Evolutionary conservation across 108 stramenopile species (phyloP), one percentile per base, ranked within the genome.

Genomic region (Discostella pseudostelligera): DNA sequence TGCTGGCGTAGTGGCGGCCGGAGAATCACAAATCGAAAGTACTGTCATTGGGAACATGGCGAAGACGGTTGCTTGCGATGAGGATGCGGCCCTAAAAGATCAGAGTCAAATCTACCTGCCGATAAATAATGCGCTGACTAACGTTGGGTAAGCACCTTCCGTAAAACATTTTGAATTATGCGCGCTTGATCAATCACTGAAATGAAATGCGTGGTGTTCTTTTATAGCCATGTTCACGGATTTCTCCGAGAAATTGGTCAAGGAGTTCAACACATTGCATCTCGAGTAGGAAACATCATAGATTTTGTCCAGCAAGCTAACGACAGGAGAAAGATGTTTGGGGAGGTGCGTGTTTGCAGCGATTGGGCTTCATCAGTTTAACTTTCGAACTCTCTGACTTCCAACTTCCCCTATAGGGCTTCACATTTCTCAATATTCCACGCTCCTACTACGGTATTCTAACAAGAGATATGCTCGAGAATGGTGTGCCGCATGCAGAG

Each of bases 1-100:
- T 79, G 94, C 94, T 1, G 94, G 90, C 2, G 94, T 92, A 10
- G 90, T 95, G 0, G 94, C 94, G 3, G 94, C 94, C 8, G 94
- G 94, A 37, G 90, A 91, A 57, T 90, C 94, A 2, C 90, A 92
- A 59, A 95, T 95, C 69, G 94, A 95, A 57, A 81, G 79, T 60
- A 95, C 94, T 12, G 94, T 95, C 14, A 89, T 87, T 8, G 94
- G 94, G 8, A 95, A 95, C 69, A 56, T 84, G 51, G 59, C 50
- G 13, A 58, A 76, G 8, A 59, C 59, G 24, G 64, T 22, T 22
- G 47, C 21, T 12, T 2, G 3, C 53, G 76, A 92, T 44, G 70
- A 59, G 50, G 79, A 59, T 11, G 51, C 39, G 10, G 87, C 82
- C 0, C 68, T 95, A 22, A 72, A 58, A 43, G 85, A 95, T 65